Evolutionary conservation across 2,329 filamentous ascomycete genomes (phyloP).

Genomic region (Diplodia scrobiculata): DNA sequence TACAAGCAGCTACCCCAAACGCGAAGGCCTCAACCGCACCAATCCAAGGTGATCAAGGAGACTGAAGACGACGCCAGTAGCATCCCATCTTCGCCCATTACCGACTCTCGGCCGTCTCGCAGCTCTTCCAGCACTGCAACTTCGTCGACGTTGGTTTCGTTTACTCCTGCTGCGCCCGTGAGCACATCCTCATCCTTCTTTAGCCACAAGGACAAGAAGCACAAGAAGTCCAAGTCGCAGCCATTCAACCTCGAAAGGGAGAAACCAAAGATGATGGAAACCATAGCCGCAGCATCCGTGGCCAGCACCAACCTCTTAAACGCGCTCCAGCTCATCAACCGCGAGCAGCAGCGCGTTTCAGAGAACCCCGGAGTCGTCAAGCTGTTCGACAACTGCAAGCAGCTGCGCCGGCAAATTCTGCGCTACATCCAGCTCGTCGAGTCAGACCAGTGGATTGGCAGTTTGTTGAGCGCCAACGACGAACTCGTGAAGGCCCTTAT

Average conservation of each 20-base stretch:
- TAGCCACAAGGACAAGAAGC: conserved; percentile 55
- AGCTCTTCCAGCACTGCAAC: conserved; percentile 20
- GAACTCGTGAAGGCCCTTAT: conserved; percentile 92
- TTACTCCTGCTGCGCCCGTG: conserved; percentile 19
- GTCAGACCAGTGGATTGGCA: conserved; percentile 84
- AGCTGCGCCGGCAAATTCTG: conserved; percentile 77
- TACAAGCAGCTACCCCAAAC: conserved; percentile 68
- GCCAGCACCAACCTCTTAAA: conserved; percentile 90
- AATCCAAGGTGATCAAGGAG: conserved; percentile 80
- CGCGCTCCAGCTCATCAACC: conserved; percentile 83
- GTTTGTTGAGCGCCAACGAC: conserved; percentile 90
- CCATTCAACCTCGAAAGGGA: conserved; percentile 84
- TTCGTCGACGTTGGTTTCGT: conserved; percentile 17
- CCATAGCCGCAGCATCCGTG: conserved; percentile 87
- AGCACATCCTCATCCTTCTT: conserved; percentile 35
- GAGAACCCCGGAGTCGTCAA: conserved; percentile 74
- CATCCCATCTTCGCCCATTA: conserved; percentile 40
- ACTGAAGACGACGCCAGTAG: conserved; percentile 73
- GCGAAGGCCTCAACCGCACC: conserved; percentile 66
- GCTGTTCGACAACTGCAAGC: conserved; percentile 84
- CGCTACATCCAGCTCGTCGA: conserved; percentile 93
- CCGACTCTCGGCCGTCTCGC: conserved; percentile 28
- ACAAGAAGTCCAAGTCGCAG: conserved; percentile 58
- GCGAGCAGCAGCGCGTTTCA: conserved; percentile 83
- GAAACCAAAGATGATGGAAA: conserved; percentile 80